Evolutionary conservation across 2,329 filamentous ascomycete species (phyloP).

Genomic region (Aspergillus texensis): DNA sequence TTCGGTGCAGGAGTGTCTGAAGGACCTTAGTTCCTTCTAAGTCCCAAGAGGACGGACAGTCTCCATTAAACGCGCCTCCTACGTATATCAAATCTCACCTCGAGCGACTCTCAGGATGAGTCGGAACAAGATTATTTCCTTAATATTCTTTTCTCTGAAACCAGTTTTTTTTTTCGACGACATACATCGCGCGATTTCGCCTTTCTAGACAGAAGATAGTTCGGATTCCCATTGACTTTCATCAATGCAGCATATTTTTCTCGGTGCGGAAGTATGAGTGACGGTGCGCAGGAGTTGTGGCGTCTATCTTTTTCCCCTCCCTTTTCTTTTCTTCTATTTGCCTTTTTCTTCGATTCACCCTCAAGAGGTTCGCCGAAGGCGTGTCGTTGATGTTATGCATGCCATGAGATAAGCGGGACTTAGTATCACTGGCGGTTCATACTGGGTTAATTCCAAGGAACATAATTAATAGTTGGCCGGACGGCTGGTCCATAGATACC

Average conservation of each 20-base stretch:
- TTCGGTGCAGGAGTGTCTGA: not conserved
- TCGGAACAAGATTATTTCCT: not conserved
- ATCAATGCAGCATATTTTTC: not conserved
- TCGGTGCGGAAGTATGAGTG: not conserved
- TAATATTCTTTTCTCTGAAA: not conserved
- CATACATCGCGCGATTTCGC: not conserved
- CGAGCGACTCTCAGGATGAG: not conserved
- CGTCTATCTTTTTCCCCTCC: slow-evolving; percentile 10
- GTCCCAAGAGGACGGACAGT: not conserved
- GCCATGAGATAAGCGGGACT: slow-evolving; percentile 24
- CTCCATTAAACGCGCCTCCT: not conserved
- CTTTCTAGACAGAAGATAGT: not conserved
- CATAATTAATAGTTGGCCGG: slow-evolving; percentile 23
- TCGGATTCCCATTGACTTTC: not conserved
- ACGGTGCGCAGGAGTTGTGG: slow-evolving; percentile 16
- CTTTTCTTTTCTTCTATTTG: not conserved
- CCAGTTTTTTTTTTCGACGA: not conserved
- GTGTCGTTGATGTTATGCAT: slow-evolving; percentile 17
- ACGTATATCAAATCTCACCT: not conserved
- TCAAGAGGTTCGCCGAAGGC: not conserved
- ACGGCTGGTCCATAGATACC: slow-evolving; percentile 14
- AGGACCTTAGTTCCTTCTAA: not conserved
- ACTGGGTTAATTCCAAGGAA: slow-evolving; percentile 20
- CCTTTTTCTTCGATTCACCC: slow-evolving; percentile 1
- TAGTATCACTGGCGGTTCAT: slow-evolving; percentile 21